phyloP scores from a whole-genome alignment of 495 filamentous ascomycete genomes.

The Penicillium herquei region DNA sequence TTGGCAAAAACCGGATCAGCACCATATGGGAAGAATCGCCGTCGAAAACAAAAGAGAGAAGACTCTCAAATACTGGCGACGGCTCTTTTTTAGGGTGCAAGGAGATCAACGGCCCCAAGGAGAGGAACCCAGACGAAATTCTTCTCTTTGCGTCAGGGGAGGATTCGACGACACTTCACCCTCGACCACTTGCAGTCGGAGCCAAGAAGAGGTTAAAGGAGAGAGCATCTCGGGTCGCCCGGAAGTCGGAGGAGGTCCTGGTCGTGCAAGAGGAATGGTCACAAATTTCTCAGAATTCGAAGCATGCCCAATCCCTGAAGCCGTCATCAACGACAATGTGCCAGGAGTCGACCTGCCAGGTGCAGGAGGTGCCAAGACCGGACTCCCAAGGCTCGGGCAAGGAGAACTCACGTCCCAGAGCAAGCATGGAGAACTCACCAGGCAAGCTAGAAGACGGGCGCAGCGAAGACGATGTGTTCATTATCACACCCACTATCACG shows the following conservation, averaged over 20 bases:
- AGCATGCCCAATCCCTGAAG: conserved; percentile 43
- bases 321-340: conserved; percentile 31
- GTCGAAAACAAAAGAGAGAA: conserved; percentile 24
- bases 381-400: conserved; percentile 23
- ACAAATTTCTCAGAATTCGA: conserved; percentile 44
- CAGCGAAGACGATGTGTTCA: conserved; percentile 45
- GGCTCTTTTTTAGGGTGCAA: conserved; percentile 51
- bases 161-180: conserved; percentile 26
- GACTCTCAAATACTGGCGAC: conserved; percentile 24
- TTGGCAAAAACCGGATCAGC: conserved; percentile 41
- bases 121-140: conserved; percentile 44
- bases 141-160: conserved; percentile 34
- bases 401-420: conserved; percentile 23
- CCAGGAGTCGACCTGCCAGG: conserved; percentile 26
- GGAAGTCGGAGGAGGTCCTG: conserved; percentile 19
- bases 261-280: conserved; percentile 32
- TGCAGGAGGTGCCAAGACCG: conserved; percentile 18
- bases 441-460: conserved; percentile 18
- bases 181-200: conserved; percentile 21
- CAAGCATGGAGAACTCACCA: conserved; percentile 9
- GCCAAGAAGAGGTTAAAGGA: conserved; percentile 29
- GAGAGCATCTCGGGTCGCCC: conserved; percentile 10
- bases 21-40: conserved; percentile 40
- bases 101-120: conserved; percentile 37
- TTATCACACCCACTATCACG: conserved; percentile 50